Percentiles rank a stretch among this genome's conserved stretches.
These are phyloP conservation scores for Massariosphaeria phaeospora DNA, from an alignment of 495 filamentous ascomycete species.

Conservation along the genomic window DNA sequence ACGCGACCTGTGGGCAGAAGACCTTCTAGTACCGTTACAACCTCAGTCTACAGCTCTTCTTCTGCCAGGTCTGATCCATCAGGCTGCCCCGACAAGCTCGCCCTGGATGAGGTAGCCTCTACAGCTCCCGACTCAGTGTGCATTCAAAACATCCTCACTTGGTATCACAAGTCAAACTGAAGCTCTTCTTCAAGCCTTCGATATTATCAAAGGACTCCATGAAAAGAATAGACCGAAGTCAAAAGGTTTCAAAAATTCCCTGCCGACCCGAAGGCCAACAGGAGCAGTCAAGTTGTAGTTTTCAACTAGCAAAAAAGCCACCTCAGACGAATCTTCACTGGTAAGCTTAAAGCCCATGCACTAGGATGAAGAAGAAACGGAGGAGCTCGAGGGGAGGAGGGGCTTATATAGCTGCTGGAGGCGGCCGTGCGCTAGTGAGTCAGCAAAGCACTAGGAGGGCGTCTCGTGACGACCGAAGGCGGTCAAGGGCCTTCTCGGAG, in stretches of 20 bases:
- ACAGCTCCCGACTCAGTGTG: no score
- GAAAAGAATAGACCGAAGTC: not conserved
- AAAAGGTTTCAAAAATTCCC: conserved; percentile 1
- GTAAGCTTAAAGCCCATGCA: not conserved
- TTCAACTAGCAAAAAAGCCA: conserved; percentile 3
- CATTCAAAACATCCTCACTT: no score
- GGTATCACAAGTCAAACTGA: no score
- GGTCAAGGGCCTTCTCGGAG: no score
- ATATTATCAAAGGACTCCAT: not conserved
- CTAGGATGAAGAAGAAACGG: not conserved
- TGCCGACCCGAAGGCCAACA: not conserved
- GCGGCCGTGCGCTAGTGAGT: not conserved
- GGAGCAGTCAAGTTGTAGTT: conserved; percentile 1
- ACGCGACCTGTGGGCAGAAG: no score
- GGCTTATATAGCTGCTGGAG: not conserved
- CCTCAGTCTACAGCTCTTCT: no score
- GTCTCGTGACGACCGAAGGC: no score
- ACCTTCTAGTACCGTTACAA: no score
- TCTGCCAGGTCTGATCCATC: no score
- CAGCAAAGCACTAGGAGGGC: no score
- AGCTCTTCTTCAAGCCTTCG: not conserved
- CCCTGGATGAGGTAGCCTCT: no score
- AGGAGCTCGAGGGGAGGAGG: not conserved
- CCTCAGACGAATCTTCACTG: conserved; percentile 14
- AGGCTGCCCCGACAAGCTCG: no score